A percentile compares a stretch with the other conserved stretches of the same genome.
Evolutionary conservation across 2,329 filamentous ascomycete genomes (phyloP).

Genomic region (Polychaeton citri): DNA sequence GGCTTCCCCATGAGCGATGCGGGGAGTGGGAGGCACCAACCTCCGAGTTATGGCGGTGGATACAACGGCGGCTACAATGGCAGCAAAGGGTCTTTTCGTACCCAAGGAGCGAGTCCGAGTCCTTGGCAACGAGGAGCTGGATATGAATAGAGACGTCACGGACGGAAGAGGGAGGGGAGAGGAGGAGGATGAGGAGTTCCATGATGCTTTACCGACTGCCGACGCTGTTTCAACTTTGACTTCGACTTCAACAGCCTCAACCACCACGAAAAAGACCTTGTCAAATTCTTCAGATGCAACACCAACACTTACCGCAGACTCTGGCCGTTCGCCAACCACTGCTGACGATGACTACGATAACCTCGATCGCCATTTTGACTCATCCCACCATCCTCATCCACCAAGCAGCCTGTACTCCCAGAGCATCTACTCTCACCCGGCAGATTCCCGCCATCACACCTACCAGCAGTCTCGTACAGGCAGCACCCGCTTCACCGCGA

Average conservation of each 20-base stretch:
- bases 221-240: neutral
- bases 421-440: neutral
- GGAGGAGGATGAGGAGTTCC: no score
- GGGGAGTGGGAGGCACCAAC: conserved; percentile 24
- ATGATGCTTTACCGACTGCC: neutral
- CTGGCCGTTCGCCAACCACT: neutral
- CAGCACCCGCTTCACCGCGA: no score
- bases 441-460: neutral
- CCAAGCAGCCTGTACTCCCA: neutral
- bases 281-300: neutral
- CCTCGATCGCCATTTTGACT: no score
- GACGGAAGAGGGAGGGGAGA: no score
- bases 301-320: neutral
- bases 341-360: neutral
- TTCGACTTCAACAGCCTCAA: neutral
- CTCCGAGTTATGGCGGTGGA: conserved; percentile 11
- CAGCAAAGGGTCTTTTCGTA: conserved; percentile 9
- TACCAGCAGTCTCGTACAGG: no score
- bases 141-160: conserved; percentile 34
- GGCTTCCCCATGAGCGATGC: conserved; percentile 32
- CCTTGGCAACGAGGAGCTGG: conserved; percentile 54
- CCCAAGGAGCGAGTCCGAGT: conserved; percentile 38
- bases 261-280: no score
- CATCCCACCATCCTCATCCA: neutral
- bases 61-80: neutral